A percentile compares a stretch with the other conserved stretches of the same genome.
Evolutionary conservation across 1,284 basidiomycete genomes (phyloP).

Genomic region (Mycena sp.): DNA sequence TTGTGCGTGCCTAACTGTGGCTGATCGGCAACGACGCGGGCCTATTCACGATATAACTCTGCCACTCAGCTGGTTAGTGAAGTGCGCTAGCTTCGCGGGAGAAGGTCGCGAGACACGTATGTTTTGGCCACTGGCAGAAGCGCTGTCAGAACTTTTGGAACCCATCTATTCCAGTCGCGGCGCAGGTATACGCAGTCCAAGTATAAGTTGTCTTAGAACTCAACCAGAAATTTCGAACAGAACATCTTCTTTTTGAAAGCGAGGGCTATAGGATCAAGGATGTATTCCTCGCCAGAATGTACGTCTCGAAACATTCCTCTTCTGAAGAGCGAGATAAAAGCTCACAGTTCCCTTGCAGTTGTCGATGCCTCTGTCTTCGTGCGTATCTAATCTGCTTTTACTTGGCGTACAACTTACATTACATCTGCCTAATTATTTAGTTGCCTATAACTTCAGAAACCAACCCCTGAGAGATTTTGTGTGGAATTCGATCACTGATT

Average conservation of each 20-base stretch:
- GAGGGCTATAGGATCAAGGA: slow-evolving; percentile 35
- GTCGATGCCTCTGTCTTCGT: slow-evolving; percentile 32
- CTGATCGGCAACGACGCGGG: slow-evolving; percentile 36
- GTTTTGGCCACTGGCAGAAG: slow-evolving; percentile 32
- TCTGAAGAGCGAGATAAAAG: neutral
- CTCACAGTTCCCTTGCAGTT: neutral
- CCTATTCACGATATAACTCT: slow-evolving; percentile 54
- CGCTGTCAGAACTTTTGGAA: slow-evolving; percentile 41
- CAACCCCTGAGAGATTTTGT: slow-evolving; percentile 1
- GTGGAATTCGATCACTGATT: neutral
- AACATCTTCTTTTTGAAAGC: slow-evolving; percentile 43
- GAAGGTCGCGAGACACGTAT: slow-evolving; percentile 35
- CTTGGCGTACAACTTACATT: neutral
- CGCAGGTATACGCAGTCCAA: slow-evolving; percentile 28
- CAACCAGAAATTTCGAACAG: slow-evolving; percentile 20
- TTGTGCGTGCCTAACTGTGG: slow-evolving; percentile 47
- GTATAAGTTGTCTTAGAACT: slow-evolving; percentile 3
- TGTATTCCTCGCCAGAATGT: slow-evolving; percentile 53
- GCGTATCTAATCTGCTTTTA: slow-evolving; percentile 8
- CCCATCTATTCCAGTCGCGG: slow-evolving; percentile 41
- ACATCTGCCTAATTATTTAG: neutral
- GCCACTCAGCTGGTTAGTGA: slow-evolving; percentile 57
- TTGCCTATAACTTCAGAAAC: slow-evolving; percentile 7
- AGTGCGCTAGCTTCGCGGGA: slow-evolving; percentile 21
- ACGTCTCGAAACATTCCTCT: slow-evolving; percentile 31